These are phyloP conservation scores for Xylaria sp. DNA, from an alignment of 2,329 filamentous ascomycete genomes.

Conservation along the genomic window DNA sequence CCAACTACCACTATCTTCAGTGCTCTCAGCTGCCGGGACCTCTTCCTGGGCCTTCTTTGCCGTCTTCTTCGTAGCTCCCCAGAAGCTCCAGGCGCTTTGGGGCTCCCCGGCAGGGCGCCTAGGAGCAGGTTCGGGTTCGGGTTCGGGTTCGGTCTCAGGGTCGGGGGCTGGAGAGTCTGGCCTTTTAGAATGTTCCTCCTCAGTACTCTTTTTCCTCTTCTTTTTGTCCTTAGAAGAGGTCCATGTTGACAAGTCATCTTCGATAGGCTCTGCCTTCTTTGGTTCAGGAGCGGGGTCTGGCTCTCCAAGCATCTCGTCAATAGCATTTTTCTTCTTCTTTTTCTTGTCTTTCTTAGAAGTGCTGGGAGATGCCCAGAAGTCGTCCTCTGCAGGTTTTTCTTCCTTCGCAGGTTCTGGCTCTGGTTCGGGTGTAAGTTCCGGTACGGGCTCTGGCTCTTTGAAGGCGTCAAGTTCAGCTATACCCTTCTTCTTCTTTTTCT, in stretches of 20 bases:
- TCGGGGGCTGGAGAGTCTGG: conserved; percentile 28
- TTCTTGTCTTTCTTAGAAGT: conserved; percentile 36
- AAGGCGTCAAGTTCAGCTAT: conserved; percentile 4
- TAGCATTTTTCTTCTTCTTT: conserved; percentile 32
- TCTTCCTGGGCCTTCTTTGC: conserved; percentile 36
- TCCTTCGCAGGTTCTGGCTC: conserved; percentile 26
- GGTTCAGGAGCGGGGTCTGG: conserved; percentile 25
- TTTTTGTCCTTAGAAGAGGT: conserved; percentile 40
- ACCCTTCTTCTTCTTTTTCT: conserved; percentile 41
- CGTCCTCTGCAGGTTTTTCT: conserved; percentile 28
- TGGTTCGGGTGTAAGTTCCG: conserved; percentile 1
- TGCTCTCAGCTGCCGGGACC: conserved; percentile 6
- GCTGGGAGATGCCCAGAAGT: conserved; percentile 10
- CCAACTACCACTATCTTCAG: conserved; percentile 22
- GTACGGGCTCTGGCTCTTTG: conserved; percentile 12
- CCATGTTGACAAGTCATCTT: conserved; percentile 40
- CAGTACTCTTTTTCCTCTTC: conserved; percentile 50
- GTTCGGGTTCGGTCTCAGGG: conserved; percentile 36
- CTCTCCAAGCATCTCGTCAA: conserved; percentile 26
- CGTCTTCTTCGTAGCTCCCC: conserved; percentile 57
- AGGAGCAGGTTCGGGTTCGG: conserved; percentile 22
- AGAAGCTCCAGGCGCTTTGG: conserved; percentile 57
- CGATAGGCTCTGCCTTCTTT: conserved; percentile 26
- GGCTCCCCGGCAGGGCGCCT: conserved; percentile 44
- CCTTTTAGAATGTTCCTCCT: conserved; percentile 31